Evolutionary conservation across 208 protist species (phyloP).

Genomic region (Novymonas esmeraldas): DNA sequence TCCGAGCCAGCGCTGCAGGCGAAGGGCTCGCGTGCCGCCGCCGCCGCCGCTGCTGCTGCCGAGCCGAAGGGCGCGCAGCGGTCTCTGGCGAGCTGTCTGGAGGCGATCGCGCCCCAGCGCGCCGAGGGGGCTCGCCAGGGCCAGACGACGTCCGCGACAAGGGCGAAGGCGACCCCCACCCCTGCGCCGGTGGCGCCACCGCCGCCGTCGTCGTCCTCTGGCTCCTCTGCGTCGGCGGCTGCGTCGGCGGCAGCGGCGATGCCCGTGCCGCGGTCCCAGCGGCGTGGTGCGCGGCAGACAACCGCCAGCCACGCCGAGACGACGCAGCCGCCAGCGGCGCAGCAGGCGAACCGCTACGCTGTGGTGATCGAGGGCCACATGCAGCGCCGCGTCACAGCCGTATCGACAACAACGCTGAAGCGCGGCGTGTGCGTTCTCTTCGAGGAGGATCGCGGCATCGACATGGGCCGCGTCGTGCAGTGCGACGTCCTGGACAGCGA

Average conservation of each 20-base stretch:
- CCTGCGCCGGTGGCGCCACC: neutral
- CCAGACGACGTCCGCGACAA: neutral
- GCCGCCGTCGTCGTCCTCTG: neutral
- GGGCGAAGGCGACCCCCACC: neutral
- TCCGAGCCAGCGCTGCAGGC: neutral
- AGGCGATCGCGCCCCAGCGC: conserved; percentile 17
- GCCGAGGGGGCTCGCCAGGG: neutral
- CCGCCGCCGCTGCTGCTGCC: too few relatives aligned
- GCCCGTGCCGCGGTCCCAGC: conserved; percentile 26
- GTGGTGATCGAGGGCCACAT: conserved; percentile 63
- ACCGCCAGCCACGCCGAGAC: neutral
- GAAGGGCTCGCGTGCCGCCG: conserved; percentile 1
- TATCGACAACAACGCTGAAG: conserved; percentile 30
- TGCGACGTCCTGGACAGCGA: conserved; percentile 28
- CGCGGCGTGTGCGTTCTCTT: conserved; percentile 68
- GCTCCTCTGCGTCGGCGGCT: conserved; percentile 1
- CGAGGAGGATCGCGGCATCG: conserved; percentile 77
- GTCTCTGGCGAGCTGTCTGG: conserved; percentile 32
- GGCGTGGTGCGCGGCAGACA: conserved; percentile 8
- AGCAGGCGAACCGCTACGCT: conserved; percentile 20
- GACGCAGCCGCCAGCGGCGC: neutral
- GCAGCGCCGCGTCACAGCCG: conserved; percentile 25
- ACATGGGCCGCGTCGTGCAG: conserved; percentile 73
- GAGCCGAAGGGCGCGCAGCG: conserved; percentile 24
- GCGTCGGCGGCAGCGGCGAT: conserved; percentile 13